Evolutionary conservation across 768 basidiomycete genomes (phyloP).

Genomic region (Phallus indusiatus): DNA sequence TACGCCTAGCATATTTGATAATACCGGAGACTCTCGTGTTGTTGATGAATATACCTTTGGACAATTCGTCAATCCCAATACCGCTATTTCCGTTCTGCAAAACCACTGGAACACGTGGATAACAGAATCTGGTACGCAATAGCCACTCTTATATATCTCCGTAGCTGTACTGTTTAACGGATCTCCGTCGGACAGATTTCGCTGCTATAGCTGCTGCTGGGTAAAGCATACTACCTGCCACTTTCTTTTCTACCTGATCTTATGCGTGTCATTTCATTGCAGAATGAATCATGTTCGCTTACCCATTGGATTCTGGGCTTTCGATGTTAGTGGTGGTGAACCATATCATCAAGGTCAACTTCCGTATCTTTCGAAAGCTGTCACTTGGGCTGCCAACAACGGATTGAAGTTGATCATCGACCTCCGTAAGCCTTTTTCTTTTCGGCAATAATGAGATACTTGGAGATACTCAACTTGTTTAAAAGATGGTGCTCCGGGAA

Average conservation of each 20-base stretch:
- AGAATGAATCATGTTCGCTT: conserved; percentile 77
- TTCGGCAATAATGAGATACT: neutral
- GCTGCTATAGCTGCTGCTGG: conserved; percentile 64
- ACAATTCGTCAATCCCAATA: conserved; percentile 42
- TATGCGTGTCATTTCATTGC: conserved; percentile 8
- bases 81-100: conserved; percentile 40
- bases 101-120: conserved; percentile 76
- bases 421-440: conserved; percentile 38
- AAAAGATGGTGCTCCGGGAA: conserved; percentile 57
- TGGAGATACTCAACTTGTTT: neutral
- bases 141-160: too few relatives aligned
- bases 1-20: conserved; percentile 65
- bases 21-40: conserved; percentile 47
- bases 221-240: conserved; percentile 29
- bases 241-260: conserved; percentile 2
- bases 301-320: conserved; percentile 88
- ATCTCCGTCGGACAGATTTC: conserved; percentile 44
- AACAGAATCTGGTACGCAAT: conserved; percentile 43
- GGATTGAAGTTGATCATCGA: conserved; percentile 79
- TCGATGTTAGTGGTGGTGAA: conserved; percentile 67
- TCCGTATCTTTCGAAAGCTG: conserved; percentile 57
- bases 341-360: conserved; percentile 74
- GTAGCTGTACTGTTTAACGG: too few relatives aligned
- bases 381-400: conserved; percentile 58
- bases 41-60: conserved; percentile 78